Percentiles rank a stretch among this genome's conserved stretches.
Conservation (phyloP, 345 rosid genomes). For the Gossypium ekmanianum region DNA sequence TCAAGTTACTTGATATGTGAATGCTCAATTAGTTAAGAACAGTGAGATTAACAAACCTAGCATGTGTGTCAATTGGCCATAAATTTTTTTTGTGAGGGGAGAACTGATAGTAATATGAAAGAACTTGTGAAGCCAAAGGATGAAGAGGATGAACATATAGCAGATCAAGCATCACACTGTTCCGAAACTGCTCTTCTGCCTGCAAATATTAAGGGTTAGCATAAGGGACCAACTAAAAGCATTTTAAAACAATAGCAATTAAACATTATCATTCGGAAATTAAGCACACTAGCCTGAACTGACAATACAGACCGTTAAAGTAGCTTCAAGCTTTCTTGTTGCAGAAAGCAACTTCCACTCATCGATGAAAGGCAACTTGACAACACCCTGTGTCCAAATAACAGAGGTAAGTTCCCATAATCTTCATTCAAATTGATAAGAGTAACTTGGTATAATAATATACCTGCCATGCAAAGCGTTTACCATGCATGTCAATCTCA, state of each 20-base stretch:
- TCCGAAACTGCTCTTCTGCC: constrained; percentile 77
- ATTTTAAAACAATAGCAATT: neutral
- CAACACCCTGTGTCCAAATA: constrained; percentile 67
- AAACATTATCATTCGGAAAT: neutral
- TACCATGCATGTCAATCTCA: constrained; percentile 97
- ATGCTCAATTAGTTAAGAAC: neutral
- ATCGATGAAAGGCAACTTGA: constrained; percentile 90
- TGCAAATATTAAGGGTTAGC: constrained; percentile 26
- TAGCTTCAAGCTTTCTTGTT: constrained; percentile 78
- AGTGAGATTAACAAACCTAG: constrained; percentile 47
- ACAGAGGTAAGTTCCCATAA: constrained; percentile 16
- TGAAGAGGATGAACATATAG: constrained; percentile 63
- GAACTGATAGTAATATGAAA: constrained; percentile 33
- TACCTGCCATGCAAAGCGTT: constrained; percentile 99
- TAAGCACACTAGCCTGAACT: neutral
- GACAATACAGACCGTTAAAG: constrained; percentile 59
- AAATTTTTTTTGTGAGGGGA: constrained; percentile 37
- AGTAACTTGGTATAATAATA: constrained; percentile 12
- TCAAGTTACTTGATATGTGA: constrained; percentile 10
- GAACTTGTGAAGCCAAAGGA: constrained; percentile 54
- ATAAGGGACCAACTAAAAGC: constrained; percentile 1
- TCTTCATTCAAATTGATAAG: neutral
- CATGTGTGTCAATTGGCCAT: constrained; percentile 45
- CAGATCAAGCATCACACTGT: constrained; percentile 86
- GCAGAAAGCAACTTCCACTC: constrained; percentile 68